These are phyloP conservation scores for Cladosporium austrohemisphaericum DNA, from an alignment of 2,329 filamentous ascomycete species.

Conservation along the genomic window DNA sequence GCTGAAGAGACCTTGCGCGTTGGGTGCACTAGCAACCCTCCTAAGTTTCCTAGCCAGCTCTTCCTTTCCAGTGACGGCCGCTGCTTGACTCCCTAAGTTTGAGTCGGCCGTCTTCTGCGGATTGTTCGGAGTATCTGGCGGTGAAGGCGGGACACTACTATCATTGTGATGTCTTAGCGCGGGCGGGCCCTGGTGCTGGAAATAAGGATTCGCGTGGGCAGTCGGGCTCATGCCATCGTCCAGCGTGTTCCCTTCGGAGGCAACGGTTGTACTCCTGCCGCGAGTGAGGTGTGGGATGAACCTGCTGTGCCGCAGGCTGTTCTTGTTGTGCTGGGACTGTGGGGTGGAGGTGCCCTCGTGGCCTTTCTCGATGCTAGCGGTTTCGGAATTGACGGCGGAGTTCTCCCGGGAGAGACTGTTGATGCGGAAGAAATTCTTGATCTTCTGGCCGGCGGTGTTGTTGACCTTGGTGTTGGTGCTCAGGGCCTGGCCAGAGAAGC, in stretches of 20 bases:
- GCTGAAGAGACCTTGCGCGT: slow-evolving; percentile 86
- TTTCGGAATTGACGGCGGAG: slow-evolving; percentile 34
- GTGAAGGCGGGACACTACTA: slow-evolving; percentile 85
- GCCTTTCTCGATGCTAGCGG: slow-evolving; percentile 27
- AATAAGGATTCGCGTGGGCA: slow-evolving; percentile 94
- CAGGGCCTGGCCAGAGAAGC: slow-evolving; percentile 46
- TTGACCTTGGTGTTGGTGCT: slow-evolving; percentile 45
- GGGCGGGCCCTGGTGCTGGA: slow-evolving; percentile 91
- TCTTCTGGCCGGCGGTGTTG: slow-evolving; percentile 55
- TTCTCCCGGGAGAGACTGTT: slow-evolving; percentile 47
- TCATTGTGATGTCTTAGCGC: slow-evolving; percentile 92
- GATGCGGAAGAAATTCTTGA: slow-evolving; percentile 69
- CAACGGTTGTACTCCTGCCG: slow-evolving; percentile 83
- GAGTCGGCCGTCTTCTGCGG: slow-evolving; percentile 60
- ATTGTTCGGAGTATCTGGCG: slow-evolving; percentile 80
- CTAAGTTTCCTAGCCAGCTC: slow-evolving; percentile 89
- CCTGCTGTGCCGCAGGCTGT: slow-evolving; percentile 74
- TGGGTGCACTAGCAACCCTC: slow-evolving; percentile 92
- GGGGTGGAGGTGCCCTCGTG: slow-evolving; percentile 42
- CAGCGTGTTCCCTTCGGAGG: slow-evolving; percentile 85
- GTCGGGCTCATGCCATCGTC: slow-evolving; percentile 89
- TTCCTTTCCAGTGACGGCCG: slow-evolving; percentile 79
- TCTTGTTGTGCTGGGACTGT: slow-evolving; percentile 53
- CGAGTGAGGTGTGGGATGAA: slow-evolving; percentile 86
- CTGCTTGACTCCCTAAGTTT: slow-evolving; percentile 55